phyloP scores from a whole-genome alignment of 345 rosid species.

The Arabidopsis suecica region DNA sequence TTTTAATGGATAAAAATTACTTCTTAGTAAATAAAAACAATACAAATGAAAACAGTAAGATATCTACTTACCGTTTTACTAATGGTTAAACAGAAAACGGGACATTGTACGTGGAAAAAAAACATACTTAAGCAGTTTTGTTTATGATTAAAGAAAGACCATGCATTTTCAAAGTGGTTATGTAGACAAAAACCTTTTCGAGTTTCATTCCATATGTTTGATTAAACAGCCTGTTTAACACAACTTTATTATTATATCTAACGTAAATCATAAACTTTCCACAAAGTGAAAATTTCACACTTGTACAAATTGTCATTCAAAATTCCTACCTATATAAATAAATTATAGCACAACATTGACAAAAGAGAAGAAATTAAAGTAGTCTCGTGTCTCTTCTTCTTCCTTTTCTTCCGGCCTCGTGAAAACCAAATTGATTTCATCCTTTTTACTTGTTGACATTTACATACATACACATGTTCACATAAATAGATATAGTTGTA shows the following conservation, averaged over 20 bases:
- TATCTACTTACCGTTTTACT: no score
- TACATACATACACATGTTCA: slow-evolving; percentile 6
- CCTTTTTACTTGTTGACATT: slow-evolving; percentile 36
- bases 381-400: slow-evolving; percentile 44
- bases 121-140: no score
- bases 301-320: slow-evolving; percentile 16
- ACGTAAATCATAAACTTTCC: slow-evolving; percentile 2
- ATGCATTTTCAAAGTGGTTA: no score
- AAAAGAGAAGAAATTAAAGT: slow-evolving; percentile 40
- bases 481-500: slow-evolving; percentile 37
- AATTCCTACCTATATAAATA: slow-evolving; percentile 31
- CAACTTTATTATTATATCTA: background rate
- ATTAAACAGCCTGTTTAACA: slow-evolving; percentile 3
- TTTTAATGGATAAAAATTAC: no score
- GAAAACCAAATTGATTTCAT: slow-evolving; percentile 39
- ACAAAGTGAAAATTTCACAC: slow-evolving; percentile 19
- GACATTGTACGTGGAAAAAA: no score
- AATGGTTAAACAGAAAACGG: no score
- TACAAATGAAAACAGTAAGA: no score
- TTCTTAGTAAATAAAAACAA: no score
- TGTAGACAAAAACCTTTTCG: background rate
- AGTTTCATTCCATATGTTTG: background rate
- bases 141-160: no score
- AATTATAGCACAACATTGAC: slow-evolving; percentile 36
- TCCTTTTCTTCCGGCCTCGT: slow-evolving; percentile 46